Evolutionary conservation across 1,284 basidiomycete species (phyloP), one percentile per base, ranked within the genome.

Genomic region (Coniferiporia sulphurascens): DNA sequence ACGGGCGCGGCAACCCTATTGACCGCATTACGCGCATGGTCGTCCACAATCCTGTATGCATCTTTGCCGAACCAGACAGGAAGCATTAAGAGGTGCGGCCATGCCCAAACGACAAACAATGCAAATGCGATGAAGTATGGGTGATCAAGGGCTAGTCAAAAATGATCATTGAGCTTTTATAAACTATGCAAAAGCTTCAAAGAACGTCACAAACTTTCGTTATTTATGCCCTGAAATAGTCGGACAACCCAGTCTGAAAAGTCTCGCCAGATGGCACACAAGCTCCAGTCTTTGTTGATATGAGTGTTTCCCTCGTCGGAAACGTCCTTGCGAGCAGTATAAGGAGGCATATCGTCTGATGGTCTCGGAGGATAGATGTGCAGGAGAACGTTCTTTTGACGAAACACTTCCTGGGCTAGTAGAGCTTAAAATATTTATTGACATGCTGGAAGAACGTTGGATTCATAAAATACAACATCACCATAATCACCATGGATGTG

Each of bases 31-130:
- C 61, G 44, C 12, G 51, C 55, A 38, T 62, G 61, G 7, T 46
- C 43, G 22, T 62, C 61, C 58, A 59, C 53, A 9, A 58, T 44
- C 21, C 61, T 52, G 21, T 50, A 58, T 1, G 61, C 61, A 34
- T 62, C 61, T 27, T 43, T 55, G 13, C 53, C 38, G 35, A 62
- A 62, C 61, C 58, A 62, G 5, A 62, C 49, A 13, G 61, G 61
- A 32, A 62, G 61, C 57, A 56, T 56, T 12, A 62, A 54, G 17
- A 62, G 27, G 19, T 62, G 61, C 34, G 61, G 61, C 52, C 54
- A 62, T 52, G 61, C 61, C 49, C 52, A 59, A 10, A 62, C 35
- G 15, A 62, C 43, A 50, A 59, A 22, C 27, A 62, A 43, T 13
- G 61, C 61, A 32, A 62, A 49, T 17, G 61, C 43, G 13, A 56